Conservation (phyloP, 164 flowering plant species). For the Aristolochia fimbriata region DNA sequence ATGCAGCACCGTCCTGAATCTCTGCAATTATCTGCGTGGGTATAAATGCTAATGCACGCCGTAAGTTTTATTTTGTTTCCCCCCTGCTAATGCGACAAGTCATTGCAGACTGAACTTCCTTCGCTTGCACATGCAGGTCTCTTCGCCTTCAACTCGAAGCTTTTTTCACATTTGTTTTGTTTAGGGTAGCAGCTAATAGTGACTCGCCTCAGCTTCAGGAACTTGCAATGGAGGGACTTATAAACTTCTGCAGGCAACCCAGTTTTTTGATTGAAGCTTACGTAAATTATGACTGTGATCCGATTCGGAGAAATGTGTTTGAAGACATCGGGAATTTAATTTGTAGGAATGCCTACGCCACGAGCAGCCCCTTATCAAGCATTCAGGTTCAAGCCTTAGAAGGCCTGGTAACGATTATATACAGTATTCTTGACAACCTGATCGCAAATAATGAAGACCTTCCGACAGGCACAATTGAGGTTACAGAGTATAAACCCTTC, state of each 20-base stretch:
- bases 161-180: constrained; percentile 25
- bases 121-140: no score
- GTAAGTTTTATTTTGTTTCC: no score
- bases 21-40: constrained; percentile 20
- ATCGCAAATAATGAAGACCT: constrained; percentile 3
- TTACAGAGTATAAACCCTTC: constrained; percentile 19
- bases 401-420: constrained; percentile 26
- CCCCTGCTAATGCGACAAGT: no score
- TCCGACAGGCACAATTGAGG: constrained; percentile 9
- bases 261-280: constrained; percentile 25
- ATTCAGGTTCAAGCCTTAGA: constrained; percentile 29
- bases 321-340: constrained; percentile 15
- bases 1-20: constrained; percentile 25
- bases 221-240: constrained; percentile 30
- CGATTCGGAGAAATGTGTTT: constrained; percentile 11
- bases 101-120: no score
- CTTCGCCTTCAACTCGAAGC: constrained; percentile 21
- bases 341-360: constrained; percentile 27
- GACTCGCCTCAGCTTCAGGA: constrained; percentile 27
- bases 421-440: constrained; percentile 25
- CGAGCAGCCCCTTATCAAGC: constrained; percentile 22
- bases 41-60: constrained; percentile 12
- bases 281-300: constrained; percentile 30
- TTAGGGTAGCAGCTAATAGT: constrained; percentile 24
- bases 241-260: constrained; percentile 29